Evolutionary conservation across 495 filamentous ascomycete genomes (phyloP).

Genomic region (Penicillium odoratum): DNA sequence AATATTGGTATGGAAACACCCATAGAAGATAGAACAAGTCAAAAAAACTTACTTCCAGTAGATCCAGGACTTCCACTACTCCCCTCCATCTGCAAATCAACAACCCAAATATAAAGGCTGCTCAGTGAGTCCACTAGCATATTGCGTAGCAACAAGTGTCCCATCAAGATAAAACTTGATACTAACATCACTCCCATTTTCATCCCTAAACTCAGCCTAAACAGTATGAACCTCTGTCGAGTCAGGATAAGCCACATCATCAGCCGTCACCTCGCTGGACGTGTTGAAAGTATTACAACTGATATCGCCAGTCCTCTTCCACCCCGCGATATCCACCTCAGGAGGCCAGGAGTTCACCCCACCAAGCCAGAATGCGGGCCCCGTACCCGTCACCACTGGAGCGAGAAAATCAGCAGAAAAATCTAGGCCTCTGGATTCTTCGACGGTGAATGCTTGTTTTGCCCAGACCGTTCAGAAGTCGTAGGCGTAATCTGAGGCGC

Average conservation of each 20-base stretch:
- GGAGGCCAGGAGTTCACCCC: conserved; percentile 57
- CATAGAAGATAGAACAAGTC: background rate
- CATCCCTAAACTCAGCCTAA: conserved; percentile 50
- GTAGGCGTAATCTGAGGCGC: conserved; percentile 51
- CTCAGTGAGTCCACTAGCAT: conserved; percentile 50
- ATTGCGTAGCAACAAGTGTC: conserved; percentile 48
- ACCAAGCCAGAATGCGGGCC: conserved; percentile 62
- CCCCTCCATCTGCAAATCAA: conserved; percentile 34
- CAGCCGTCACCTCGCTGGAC: conserved; percentile 44
- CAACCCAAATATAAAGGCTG: conserved; percentile 39
- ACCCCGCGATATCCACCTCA: conserved; percentile 62
- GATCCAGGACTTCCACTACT: conserved; percentile 29
- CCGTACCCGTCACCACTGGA: conserved; percentile 51
- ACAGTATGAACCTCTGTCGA: conserved; percentile 52
- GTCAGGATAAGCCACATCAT: conserved; percentile 49
- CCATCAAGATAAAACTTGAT: conserved; percentile 58
- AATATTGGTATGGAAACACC: too few relatives aligned
- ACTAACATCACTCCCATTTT: conserved; percentile 53
- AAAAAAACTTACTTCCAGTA: conserved; percentile 23
- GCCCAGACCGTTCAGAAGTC: conserved; percentile 33
- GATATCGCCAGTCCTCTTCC: conserved; percentile 62
- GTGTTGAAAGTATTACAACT: conserved; percentile 64
- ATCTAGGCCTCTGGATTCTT: conserved; percentile 23
- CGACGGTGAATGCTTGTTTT: conserved; percentile 23
- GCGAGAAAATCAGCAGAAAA: conserved; percentile 48